Percentiles rank a stretch among this genome's conserved stretches.
Conservation (phyloP, 352 stramenopile species). For the Halophytophthora batemanensis region DNA sequence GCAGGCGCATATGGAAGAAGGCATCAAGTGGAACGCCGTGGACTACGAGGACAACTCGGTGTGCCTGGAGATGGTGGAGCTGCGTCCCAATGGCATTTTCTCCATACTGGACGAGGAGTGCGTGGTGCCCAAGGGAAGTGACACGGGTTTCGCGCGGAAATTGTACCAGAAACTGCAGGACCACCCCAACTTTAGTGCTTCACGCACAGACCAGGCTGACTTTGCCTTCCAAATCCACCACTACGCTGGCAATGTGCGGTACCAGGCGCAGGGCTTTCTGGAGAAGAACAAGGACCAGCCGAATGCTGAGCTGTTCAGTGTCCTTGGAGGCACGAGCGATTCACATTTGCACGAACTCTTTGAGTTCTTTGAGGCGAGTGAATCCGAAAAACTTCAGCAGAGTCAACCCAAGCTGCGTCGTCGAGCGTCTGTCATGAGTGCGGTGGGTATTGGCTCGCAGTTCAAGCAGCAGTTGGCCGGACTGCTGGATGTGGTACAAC, state of each 20-base stretch:
- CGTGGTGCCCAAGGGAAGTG: slow-evolving; percentile 74
- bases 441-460: slow-evolving; percentile 85
- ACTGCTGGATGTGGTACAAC: slow-evolving; percentile 92
- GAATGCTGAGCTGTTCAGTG: slow-evolving; percentile 65
- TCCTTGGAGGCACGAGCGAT: slow-evolving; percentile 65
- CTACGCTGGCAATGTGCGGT: slow-evolving; percentile 77
- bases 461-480: slow-evolving; percentile 93
- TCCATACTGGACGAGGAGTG: slow-evolving; percentile 85
- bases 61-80: slow-evolving; percentile 83
- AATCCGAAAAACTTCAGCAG: slow-evolving; percentile 30
- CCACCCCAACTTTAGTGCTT: slow-evolving; percentile 55
- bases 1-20: slow-evolving; percentile 71
- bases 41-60: slow-evolving; percentile 73
- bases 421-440: slow-evolving; percentile 64
- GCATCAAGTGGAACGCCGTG: slow-evolving; percentile 62
- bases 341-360: slow-evolving; percentile 57
- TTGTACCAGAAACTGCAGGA: slow-evolving; percentile 67
- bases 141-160: slow-evolving; percentile 71
- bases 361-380: slow-evolving; percentile 64
- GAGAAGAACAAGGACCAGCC: slow-evolving; percentile 89
- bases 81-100: slow-evolving; percentile 73
- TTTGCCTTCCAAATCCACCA: slow-evolving; percentile 77
- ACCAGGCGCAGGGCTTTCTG: slow-evolving; percentile 74
- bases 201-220: slow-evolving; percentile 65
- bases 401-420: slow-evolving; percentile 46